A percentile compares a stretch with the other conserved stretches of the same genome.
Conservation (phyloP, 352 stramenopile species). For the Globisporangium orthogonon region DNA sequence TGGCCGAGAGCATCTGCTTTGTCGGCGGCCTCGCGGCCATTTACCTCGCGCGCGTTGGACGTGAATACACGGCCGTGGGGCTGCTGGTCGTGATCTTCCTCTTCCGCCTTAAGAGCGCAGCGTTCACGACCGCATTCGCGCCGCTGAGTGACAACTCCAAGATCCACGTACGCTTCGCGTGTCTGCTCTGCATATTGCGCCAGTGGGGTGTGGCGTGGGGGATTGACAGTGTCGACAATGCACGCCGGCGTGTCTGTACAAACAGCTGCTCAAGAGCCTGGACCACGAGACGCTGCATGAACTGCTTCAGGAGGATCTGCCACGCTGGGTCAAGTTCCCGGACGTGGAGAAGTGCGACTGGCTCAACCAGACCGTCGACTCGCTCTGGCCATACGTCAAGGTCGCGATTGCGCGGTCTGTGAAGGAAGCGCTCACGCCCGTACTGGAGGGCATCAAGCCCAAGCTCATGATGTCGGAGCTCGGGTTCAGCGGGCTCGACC, state of each 20-base stretch:
- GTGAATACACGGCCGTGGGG: conserved; percentile 14
- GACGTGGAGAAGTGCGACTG: conserved; percentile 45
- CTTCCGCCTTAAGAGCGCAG: conserved; percentile 31
- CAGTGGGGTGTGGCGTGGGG: background rate
- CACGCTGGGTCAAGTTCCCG: conserved; percentile 38
- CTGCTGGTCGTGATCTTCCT: conserved; percentile 26
- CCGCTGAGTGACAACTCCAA: conserved; percentile 28
- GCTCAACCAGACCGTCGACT: conserved; percentile 34
- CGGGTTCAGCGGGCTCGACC: conserved; percentile 30
- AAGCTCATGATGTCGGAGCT: conserved; percentile 40
- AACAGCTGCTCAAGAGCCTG: conserved; percentile 26
- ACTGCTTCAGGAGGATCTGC: conserved; percentile 33
- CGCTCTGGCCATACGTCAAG: conserved; percentile 44
- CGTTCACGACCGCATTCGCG: conserved; percentile 17
- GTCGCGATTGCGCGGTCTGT: conserved; percentile 29
- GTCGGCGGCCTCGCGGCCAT: conserved; percentile 18
- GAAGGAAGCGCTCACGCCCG: conserved; percentile 28
- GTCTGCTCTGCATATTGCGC: no score
- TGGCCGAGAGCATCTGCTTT: conserved; percentile 26
- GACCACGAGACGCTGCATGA: conserved; percentile 33
- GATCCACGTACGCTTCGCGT: conserved; percentile 15
- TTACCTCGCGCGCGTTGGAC: conserved; percentile 14
- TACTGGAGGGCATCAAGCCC: conserved; percentile 26
- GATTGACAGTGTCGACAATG: background rate
- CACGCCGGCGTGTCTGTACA: background rate